Evolutionary conservation across 139 green algal species (phyloP).

Genomic region (Tetradesmus obliquus): DNA sequence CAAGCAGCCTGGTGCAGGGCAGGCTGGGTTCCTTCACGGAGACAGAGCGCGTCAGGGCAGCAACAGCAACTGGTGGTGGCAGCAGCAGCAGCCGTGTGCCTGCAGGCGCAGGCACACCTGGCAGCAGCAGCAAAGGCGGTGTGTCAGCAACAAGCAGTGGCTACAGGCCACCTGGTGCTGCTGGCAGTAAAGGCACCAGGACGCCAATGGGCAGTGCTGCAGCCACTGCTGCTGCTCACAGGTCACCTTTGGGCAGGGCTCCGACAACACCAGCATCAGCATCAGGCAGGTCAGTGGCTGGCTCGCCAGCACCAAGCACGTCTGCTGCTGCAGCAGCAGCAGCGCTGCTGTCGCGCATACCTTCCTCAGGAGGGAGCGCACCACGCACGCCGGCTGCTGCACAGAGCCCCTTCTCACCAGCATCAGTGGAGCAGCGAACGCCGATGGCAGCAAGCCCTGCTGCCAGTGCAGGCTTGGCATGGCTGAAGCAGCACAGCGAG

Average conservation of each 20-base stretch:
- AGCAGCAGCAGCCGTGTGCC: not conserved
- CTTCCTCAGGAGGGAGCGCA: not conserved
- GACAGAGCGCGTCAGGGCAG: not conserved
- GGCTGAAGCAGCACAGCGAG: constrained; percentile 28
- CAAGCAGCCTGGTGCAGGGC: not conserved
- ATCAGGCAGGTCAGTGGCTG: not conserved
- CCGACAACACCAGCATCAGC: not conserved
- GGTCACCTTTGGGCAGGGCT: constrained; percentile 8
- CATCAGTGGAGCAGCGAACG: not conserved
- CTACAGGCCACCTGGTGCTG: not conserved
- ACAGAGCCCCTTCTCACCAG: not conserved
- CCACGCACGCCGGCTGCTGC: not conserved
- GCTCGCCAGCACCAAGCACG: not conserved
- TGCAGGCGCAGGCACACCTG: not conserved
- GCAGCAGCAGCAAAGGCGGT: not conserved
- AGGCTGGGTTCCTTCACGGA: not conserved
- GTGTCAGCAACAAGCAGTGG: not conserved
- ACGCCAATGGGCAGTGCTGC: not conserved
- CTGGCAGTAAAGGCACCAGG: not conserved
- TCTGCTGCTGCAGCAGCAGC: constrained; percentile 2
- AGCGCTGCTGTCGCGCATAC: not conserved
- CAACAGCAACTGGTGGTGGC: not conserved
- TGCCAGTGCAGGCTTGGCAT: constrained; percentile 3
- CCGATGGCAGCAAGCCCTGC: not conserved
- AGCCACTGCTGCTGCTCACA: not conserved